Evolutionary conservation across 2,329 filamentous ascomycete species (phyloP), one percentile per base, ranked within the genome.

Genomic region (Arthroderma sp.): DNA sequence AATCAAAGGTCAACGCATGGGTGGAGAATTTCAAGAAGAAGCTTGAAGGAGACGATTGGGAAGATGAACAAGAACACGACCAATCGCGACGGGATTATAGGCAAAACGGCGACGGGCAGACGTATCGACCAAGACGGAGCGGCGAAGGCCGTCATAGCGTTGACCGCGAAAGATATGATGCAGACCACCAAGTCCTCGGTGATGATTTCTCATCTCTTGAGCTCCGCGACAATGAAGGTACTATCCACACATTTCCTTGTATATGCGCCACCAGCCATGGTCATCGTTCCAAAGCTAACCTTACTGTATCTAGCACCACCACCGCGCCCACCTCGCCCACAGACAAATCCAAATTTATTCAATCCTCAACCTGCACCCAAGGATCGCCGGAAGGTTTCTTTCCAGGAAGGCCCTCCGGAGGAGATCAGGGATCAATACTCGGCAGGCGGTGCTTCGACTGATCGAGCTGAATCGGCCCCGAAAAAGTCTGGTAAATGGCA

Each of bases 401-500:
- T 77, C 60, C 73, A 77, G 56, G 70, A 73, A 30, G 77, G 77
- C 1, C 75, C 78, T 7, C 77, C 85, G 2, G 85, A 93, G 56
- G 86, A 94, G 58, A 88, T 94, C 39, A 75, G 82, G 54, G 79
- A 72, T 31, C 61, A 83, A 47, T 91, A 93, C 59, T 77, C 80
- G 46, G 70, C 74, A 7, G 79, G 78, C 41, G 75, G 80, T 60
- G 60, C 66, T 68, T 43, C 71, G 64, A 29, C 69, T 69, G 53
- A 78, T 72, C 64, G 77, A 72, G 58, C 65, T 53, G 61, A 69
- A 40, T 56, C 61, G 4, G 54, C 56, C n/a, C 70, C 72, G 40
- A 66, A 68, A 52, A 91, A 87, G 68, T 66, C 77, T 38, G 95
- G 88, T 74, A 98, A 98, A 69, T 98, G 91, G 91, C 89, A 98